Evolutionary conservation across 345 rosid genomes (phyloP), one percentile per base, ranked within the genome.

Genomic region (Populus deltoides): DNA sequence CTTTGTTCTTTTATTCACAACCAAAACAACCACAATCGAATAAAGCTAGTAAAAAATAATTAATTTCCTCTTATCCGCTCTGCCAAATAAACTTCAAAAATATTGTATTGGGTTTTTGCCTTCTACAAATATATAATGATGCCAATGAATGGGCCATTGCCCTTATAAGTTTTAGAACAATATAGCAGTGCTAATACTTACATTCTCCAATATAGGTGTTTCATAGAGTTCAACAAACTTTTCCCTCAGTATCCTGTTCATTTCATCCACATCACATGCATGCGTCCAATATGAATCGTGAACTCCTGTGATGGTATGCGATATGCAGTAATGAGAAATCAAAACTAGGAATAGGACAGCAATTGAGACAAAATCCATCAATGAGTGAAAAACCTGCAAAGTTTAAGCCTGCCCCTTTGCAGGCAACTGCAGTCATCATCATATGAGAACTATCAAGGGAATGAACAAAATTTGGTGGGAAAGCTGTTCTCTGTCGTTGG

Each of bases 211-310:
- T 75, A 97, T 90, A 7, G 98, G 97, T 71, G 78, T 87, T 63
- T 92, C 93, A 68, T 97, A 92, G 65, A 97, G 97, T 77, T 94
- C 93, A 68, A 97, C 92, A 55, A 97, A 97, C 77, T 97, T 94
- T 87, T 97, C 94, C 72, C 99, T 83, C 72, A 97, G 84, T 86
- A 92, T 92, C 81, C 41, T 83, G 88, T 92, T 97, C 89, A 97
- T 77, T 85, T 75, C 82, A 81, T 97, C 97, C 81, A 94, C 98
- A 66, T 97, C 93, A 81, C 98, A 89, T n/a, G 98, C 99, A 86
- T 97, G 99, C 1, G 98, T 97, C 99, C 99, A 97, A 70, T 89
- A 97, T 22, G 99, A 97, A 89, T 97, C 99, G 74, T 97, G 99
- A 77, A 97, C 99, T 78, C 99, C 98, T 93, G 92, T 75, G 77